Conservation (phyloP, 1,284 basidiomycete genomes). For the Irpex sp. region DNA sequence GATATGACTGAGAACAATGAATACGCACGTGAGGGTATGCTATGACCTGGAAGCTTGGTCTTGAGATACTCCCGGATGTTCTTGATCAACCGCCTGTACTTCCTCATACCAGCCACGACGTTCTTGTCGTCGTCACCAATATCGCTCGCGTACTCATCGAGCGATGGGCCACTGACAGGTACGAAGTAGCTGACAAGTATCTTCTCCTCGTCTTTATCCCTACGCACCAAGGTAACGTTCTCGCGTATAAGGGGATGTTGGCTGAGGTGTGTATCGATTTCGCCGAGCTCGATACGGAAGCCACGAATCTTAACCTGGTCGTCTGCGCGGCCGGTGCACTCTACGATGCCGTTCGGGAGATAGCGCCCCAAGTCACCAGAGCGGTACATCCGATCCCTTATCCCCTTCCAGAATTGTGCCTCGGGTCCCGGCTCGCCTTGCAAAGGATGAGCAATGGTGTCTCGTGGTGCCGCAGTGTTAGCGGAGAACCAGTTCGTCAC, state of each 20-base stretch:
- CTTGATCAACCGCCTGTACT: slow-evolving; percentile 86
- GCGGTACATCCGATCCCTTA: slow-evolving; percentile 96
- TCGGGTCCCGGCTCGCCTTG: slow-evolving; percentile 60
- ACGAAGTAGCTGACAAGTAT: slow-evolving; percentile 98
- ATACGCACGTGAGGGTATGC: slow-evolving; percentile 75
- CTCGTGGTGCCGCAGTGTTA: slow-evolving; percentile 46
- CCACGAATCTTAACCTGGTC: slow-evolving; percentile 99
- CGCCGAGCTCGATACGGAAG: slow-evolving; percentile 97
- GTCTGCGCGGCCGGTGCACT: slow-evolving; percentile 96
- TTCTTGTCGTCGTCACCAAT: slow-evolving; percentile 53
- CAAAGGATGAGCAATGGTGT: slow-evolving; percentile 64
- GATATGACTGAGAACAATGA: background rate
- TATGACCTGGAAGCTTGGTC: slow-evolving; percentile 94
- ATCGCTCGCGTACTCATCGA: slow-evolving; percentile 76
- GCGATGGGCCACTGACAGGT: slow-evolving; percentile 68
- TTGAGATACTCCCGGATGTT: slow-evolving; percentile 94
- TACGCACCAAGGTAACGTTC: slow-evolving; percentile 93
- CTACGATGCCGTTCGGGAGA: slow-evolving; percentile 88
- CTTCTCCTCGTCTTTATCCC: slow-evolving; percentile 99
- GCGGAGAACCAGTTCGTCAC: slow-evolving; percentile 87
- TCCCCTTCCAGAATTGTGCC: slow-evolving; percentile 88
- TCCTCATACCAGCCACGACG: slow-evolving; percentile 68
- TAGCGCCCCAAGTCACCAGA: slow-evolving; percentile 97
- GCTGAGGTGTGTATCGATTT: slow-evolving; percentile 96
- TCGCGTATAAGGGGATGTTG: slow-evolving; percentile 92